phyloP scores from a whole-genome alignment of 2,329 filamentous ascomycete genomes.

The Alternaria sp. region DNA sequence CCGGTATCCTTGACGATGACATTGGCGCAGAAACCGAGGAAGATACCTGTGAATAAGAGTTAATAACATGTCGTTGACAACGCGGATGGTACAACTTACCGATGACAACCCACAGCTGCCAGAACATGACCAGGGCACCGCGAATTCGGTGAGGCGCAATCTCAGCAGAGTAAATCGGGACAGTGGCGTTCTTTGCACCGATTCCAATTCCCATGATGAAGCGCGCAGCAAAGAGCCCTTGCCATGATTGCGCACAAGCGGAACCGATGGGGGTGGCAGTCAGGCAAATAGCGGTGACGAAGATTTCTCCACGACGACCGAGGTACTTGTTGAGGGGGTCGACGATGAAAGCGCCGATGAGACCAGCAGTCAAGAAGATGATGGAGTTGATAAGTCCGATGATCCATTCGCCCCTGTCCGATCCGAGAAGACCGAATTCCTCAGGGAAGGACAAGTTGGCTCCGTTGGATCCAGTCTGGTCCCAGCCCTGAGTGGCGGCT shows the following conservation, averaged over 20 bases:
- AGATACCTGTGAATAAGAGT: slow-evolving; percentile 40
- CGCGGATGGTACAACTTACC: slow-evolving; percentile 17
- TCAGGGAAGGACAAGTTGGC: slow-evolving; percentile 68
- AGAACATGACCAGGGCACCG: slow-evolving; percentile 49
- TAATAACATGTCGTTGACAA: slow-evolving; percentile 16
- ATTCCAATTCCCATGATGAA: slow-evolving; percentile 47
- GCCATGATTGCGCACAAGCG: slow-evolving; percentile 46
- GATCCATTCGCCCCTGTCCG: slow-evolving; percentile 38
- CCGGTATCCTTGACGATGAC: slow-evolving; percentile 54
- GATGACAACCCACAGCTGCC: slow-evolving; percentile 50
- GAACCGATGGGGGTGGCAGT: slow-evolving; percentile 49
- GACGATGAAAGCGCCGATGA: slow-evolving; percentile 35
- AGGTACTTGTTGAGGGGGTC: slow-evolving; percentile 50
- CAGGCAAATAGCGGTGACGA: slow-evolving; percentile 44
- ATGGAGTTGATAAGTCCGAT: slow-evolving; percentile 45
- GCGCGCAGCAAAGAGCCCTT: slow-evolving; percentile 44
- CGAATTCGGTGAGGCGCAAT: slow-evolving; percentile 44
- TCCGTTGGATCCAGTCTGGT: slow-evolving; percentile 63
- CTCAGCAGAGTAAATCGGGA: slow-evolving; percentile 45
- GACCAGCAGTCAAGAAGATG: slow-evolving; percentile 49
- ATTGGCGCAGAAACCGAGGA: slow-evolving; percentile 57
- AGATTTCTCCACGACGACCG: slow-evolving; percentile 48
- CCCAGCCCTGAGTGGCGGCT: slow-evolving; percentile 72
- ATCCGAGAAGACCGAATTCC: slow-evolving; percentile 57
- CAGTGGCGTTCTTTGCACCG: slow-evolving; percentile 43